Conservation (phyloP, 116 monocot species). For the Cymodocea nodosa region DNA sequence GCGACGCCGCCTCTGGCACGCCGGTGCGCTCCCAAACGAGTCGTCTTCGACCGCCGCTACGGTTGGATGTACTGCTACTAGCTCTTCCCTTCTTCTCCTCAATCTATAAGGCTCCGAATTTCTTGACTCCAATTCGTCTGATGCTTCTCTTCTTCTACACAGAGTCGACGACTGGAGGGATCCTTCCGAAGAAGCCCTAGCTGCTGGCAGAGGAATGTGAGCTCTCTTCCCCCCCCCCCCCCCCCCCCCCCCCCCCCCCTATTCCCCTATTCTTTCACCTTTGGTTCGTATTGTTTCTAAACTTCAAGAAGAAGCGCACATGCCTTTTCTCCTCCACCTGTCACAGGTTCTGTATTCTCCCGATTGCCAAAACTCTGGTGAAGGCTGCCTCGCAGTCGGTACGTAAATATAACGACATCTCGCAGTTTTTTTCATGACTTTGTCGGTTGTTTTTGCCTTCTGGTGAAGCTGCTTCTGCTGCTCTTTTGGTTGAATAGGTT, state of each 20-base stretch:
- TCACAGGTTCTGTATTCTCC: slow-evolving; percentile 76
- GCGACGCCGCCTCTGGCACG: neutral
- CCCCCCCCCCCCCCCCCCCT: neutral
- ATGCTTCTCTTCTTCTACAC: slow-evolving; percentile 5
- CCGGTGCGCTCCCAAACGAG: slow-evolving; percentile 18
- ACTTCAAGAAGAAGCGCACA: neutral
- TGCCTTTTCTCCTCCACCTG: neutral
- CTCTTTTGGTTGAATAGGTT: too few relatives aligned
- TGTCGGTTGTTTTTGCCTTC: neutral
- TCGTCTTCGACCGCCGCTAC: slow-evolving; percentile 75
- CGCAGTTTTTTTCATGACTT: neutral
- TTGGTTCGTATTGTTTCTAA: neutral
- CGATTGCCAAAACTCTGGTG: slow-evolving; percentile 40
- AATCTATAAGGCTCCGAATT: neutral
- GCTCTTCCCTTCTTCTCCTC: neutral
- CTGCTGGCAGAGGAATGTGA: slow-evolving; percentile 79
- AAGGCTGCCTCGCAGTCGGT: slow-evolving; percentile 44
- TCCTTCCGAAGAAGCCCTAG: slow-evolving; percentile 61
- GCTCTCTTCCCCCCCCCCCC: neutral
- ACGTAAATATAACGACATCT: neutral
- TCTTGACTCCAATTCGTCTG: neutral
- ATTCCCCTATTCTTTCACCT: neutral
- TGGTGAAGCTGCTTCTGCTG: neutral
- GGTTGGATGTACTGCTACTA: slow-evolving; percentile 59
- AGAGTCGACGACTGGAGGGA: slow-evolving; percentile 84